phyloP scores from a whole-genome alignment of 2,329 filamentous ascomycete species.

The Aspergillus ochraceus region DNA sequence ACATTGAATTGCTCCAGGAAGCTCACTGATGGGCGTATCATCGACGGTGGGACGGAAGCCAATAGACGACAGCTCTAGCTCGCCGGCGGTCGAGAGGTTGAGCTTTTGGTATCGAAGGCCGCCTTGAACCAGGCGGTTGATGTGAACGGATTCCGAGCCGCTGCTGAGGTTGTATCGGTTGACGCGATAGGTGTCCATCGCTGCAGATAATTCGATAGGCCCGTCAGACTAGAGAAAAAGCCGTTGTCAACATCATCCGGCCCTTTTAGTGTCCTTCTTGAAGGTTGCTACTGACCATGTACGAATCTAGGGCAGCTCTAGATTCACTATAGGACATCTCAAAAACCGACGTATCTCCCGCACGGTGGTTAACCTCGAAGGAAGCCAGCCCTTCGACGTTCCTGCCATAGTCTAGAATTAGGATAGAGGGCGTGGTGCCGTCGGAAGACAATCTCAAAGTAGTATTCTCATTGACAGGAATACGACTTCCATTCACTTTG shows the following conservation, averaged over 20 bases:
- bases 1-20: constrained; percentile 16
- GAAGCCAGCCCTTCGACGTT: constrained; percentile 15
- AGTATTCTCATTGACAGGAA: too few relatives aligned
- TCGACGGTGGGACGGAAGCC: constrained; percentile 29
- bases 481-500: too few relatives aligned
- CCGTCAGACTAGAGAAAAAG: constrained; percentile 18
- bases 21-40: neutral
- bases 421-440: neutral
- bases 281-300: constrained; percentile 9
- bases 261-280: neutral
- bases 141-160: constrained; percentile 16
- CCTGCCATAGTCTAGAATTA: constrained; percentile 14
- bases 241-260: neutral
- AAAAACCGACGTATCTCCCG: constrained; percentile 11
- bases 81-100: constrained; percentile 32
- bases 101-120: constrained; percentile 40
- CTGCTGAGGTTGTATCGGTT: constrained; percentile 35
- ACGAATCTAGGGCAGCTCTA: constrained; percentile 4
- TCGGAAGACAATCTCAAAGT: neutral
- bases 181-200: constrained; percentile 40
- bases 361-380: constrained; percentile 5
- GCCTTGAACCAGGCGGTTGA: constrained; percentile 39
- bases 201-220: constrained; percentile 35
- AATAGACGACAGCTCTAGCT: constrained; percentile 26
- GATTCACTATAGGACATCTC: constrained; percentile 18